phyloP scores from a whole-genome alignment of 2,329 filamentous ascomycete species.

The Cytospora piceicola region DNA sequence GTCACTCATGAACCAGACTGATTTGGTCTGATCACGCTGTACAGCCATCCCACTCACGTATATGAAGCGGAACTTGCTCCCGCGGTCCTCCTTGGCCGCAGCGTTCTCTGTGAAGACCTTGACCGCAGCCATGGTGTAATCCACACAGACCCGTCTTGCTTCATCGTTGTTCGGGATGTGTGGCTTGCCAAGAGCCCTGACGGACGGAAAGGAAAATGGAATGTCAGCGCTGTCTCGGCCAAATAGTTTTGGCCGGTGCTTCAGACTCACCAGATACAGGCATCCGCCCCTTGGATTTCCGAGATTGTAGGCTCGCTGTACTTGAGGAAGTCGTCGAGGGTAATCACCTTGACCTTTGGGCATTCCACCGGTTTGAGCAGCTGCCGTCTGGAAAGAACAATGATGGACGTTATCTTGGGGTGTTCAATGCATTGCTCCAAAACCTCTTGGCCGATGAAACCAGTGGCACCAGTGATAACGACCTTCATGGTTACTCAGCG shows the following conservation, averaged over 20 bases:
- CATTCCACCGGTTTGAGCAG: not conserved
- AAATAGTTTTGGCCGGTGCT: not conserved
- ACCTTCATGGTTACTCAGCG: slow-evolving; percentile 42
- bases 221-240: not conserved
- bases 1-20: not conserved
- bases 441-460: slow-evolving; percentile 47
- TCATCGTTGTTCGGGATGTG: not conserved
- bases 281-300: slow-evolving; percentile 13
- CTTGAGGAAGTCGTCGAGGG: slow-evolving; percentile 9
- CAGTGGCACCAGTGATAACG: slow-evolving; percentile 50
- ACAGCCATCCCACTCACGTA: not conserved
- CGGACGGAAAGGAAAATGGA: not conserved
- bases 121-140: not conserved
- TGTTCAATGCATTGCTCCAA: slow-evolving; percentile 36
- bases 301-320: not conserved
- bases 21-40: not conserved
- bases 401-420: slow-evolving; percentile 1
- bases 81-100: not conserved
- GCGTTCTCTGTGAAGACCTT: not conserved
- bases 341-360: slow-evolving; percentile 6
- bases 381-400: slow-evolving; percentile 12
- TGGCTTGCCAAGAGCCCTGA: not conserved
- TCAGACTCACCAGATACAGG: slow-evolving; percentile 20
- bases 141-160: not conserved
- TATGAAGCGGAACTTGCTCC: not conserved